phyloP scores from a whole-genome alignment of 2,329 filamentous ascomycete genomes.

The Biscogniauxia sp. region DNA sequence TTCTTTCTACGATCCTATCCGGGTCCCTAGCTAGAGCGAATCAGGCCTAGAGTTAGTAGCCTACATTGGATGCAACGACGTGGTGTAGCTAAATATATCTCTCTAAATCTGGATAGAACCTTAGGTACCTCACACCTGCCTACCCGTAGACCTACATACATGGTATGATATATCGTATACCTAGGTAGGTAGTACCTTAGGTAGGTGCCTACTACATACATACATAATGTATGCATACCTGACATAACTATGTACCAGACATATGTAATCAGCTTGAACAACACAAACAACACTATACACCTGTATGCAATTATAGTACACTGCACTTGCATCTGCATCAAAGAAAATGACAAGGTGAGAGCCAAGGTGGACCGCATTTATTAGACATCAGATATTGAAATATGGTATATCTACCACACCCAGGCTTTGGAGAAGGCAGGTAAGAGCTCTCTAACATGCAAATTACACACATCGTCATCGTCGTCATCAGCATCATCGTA shows the following conservation, averaged over 20 bases:
- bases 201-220: too few species aligned
- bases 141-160: background rate
- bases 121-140: background rate
- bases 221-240: too few species aligned
- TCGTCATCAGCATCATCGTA: too few species aligned
- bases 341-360: background rate
- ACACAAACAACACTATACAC: too few species aligned
- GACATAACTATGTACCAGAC: too few species aligned
- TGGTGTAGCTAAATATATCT: background rate
- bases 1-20: background rate
- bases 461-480: too few species aligned
- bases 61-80: too few species aligned
- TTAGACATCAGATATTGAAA: background rate
- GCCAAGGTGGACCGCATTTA: background rate
- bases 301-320: too few species aligned
- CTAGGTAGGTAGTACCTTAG: too few species aligned
- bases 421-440: background rate
- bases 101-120: background rate
- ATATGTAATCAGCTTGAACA: too few species aligned
- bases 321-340: background rate
- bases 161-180: too few species aligned
- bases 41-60: background rate
- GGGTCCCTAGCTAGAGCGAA: background rate
- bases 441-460: background rate
- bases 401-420: background rate